A percentile compares a stretch with the other conserved stretches of the same genome.
phyloP scores from a whole-genome alignment of 108 stramenopile genomes.

The Cyclostephanos invisitatus region DNA sequence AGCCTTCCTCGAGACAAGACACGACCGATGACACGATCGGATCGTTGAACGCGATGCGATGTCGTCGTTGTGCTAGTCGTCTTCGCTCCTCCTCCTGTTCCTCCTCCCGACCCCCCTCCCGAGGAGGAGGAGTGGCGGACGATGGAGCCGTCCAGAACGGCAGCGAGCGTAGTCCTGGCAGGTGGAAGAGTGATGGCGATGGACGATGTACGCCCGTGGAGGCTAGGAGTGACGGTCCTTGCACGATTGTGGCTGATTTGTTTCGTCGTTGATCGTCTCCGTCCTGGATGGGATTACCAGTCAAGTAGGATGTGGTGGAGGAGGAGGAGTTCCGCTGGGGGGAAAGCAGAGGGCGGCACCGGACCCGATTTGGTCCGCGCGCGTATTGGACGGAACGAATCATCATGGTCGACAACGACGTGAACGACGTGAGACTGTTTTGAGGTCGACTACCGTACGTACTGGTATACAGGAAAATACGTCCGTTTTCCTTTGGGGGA shows the following conservation, averaged over 20 bases:
- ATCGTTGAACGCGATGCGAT: conserved; percentile 79
- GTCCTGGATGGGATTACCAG: background rate
- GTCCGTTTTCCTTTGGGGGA: too few species aligned
- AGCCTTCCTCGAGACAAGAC: conserved; percentile 63
- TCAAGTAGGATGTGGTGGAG: background rate
- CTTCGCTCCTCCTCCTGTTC: background rate
- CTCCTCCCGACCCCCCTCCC: background rate
- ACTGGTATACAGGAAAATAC: too few species aligned
- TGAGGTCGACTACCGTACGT: too few species aligned
- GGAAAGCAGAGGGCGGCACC: background rate
- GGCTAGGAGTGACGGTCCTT: conserved; percentile 75
- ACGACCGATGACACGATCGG: conserved; percentile 66
- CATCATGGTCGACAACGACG: too few species aligned
- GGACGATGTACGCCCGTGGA: conserved; percentile 72
- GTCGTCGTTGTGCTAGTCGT: conserved; percentile 6
- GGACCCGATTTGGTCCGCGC: background rate
- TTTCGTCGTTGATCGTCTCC: conserved; percentile 4
- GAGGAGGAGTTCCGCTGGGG: background rate
- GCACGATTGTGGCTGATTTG: conserved; percentile 58
- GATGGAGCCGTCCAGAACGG: conserved; percentile 40
- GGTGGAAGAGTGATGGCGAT: conserved; percentile 71
- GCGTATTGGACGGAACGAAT: background rate
- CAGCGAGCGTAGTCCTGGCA: conserved; percentile 35
- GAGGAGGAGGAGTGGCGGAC: background rate
- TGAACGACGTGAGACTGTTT: too few species aligned